These are phyloP conservation scores for Trichoderma breve DNA, from an alignment of 2,329 filamentous ascomycete species.

Conservation along the genomic window DNA sequence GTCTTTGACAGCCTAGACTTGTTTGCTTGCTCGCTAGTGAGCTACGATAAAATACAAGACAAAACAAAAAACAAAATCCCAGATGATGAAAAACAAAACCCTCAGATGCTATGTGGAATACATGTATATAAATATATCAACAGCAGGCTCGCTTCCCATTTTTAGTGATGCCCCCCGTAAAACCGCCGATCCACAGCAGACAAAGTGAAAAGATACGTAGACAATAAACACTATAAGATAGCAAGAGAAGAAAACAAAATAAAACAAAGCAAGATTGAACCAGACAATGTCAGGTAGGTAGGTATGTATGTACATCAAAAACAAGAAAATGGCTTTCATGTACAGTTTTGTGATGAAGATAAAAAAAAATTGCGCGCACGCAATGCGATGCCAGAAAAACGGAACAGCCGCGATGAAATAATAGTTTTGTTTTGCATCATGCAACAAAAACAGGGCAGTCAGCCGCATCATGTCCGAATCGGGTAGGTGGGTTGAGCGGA, in stretches of 20 bases:
- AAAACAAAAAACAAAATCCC: not conserved
- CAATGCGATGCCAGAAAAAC: slow-evolving; percentile 10
- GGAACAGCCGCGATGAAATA: not conserved
- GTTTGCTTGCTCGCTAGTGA: not conserved
- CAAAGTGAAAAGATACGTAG: not conserved
- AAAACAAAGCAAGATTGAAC: not conserved
- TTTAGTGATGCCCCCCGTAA: slow-evolving; percentile 6
- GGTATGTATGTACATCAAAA: slow-evolving; percentile 4
- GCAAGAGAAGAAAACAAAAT: not conserved
- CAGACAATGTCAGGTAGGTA: not conserved
- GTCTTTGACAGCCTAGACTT: not conserved
- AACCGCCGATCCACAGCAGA: slow-evolving; percentile 12
- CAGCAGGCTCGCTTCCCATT: slow-evolving; percentile 7
- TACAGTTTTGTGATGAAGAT: not conserved
- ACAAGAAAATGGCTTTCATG: not conserved
- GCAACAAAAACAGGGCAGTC: not conserved
- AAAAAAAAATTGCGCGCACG: not conserved
- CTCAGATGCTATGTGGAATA: not conserved
- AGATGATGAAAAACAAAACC: not conserved
- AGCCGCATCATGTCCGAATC: not conserved
- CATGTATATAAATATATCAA: slow-evolving; percentile 8
- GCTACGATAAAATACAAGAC: not conserved
- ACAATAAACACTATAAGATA: not conserved
- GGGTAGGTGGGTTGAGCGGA: slow-evolving; percentile 2
- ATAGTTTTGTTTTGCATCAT: not conserved